Evolutionary conservation across 148 eudicot species (phyloP).

Genomic region (Camellia japonica): DNA sequence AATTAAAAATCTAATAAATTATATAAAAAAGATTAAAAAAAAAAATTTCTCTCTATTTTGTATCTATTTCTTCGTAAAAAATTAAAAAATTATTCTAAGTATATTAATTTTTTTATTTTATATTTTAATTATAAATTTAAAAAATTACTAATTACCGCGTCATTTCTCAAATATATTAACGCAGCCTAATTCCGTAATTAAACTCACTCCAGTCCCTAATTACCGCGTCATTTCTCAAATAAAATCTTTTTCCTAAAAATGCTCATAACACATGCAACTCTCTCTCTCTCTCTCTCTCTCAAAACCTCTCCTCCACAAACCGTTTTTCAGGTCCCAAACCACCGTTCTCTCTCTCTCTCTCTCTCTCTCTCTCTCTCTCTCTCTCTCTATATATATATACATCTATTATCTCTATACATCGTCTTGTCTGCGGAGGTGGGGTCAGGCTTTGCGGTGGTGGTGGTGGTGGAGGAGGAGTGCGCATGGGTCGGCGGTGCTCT

Average conservation of each 20-base stretch:
- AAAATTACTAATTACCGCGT: background rate
- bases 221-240: background rate
- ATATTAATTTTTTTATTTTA: background rate
- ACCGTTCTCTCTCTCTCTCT: background rate
- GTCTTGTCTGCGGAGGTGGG: background rate
- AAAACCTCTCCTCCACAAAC: background rate
- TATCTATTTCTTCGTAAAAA: background rate
- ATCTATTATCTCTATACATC: background rate
- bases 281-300: background rate
- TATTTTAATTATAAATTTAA: background rate
- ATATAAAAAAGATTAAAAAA: too few species aligned
- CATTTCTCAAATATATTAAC: background rate
- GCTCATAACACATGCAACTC: slow-evolving; percentile 19
- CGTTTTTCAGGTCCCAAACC: slow-evolving; percentile 17
- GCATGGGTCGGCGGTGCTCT: slow-evolving; percentile 84
- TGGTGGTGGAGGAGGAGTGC: background rate
- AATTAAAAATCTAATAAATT: too few species aligned
- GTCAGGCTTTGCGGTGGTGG: background rate
- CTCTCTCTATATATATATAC: background rate
- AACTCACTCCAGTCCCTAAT: background rate
- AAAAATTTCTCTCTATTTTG: too few species aligned
- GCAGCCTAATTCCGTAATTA: slow-evolving; percentile 12
- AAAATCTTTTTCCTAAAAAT: slow-evolving; percentile 6
- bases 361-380: background rate
- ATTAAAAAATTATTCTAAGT: too few species aligned